Conservation (phyloP, 305 asterid genomes). For the Solanum hybrid region DNA sequence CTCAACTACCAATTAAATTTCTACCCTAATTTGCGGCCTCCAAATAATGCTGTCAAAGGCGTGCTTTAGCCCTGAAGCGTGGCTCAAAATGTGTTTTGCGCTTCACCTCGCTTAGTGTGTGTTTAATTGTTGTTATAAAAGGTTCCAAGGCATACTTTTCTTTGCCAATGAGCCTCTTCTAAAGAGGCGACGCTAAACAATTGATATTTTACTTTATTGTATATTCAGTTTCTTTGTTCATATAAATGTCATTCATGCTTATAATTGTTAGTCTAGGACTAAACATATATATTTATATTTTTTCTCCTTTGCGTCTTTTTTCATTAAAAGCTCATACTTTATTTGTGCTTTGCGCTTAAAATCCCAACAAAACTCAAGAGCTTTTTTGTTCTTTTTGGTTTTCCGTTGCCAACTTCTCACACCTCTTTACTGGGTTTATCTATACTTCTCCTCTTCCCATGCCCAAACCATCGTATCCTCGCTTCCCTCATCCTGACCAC, state of each 20-base stretch:
- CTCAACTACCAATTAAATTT: background rate
- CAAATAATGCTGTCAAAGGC: background rate
- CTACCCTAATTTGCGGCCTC: background rate
- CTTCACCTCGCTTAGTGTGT: background rate
- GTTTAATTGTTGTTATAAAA: background rate
- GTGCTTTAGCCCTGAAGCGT: background rate
- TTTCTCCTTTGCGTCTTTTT: background rate
- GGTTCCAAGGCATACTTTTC: background rate
- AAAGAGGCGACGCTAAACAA: background rate
- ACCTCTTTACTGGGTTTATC: background rate
- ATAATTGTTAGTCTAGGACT: background rate
- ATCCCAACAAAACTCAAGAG: background rate
- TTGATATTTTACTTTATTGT: background rate
- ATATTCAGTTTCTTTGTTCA: background rate
- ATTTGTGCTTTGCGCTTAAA: background rate
- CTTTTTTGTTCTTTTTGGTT: background rate
- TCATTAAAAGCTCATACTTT: background rate
- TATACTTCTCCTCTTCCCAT: background rate
- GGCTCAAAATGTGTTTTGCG: background rate
- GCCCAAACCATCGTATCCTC: background rate
- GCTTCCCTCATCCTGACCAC: background rate
- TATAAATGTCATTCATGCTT: background rate
- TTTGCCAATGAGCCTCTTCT: background rate
- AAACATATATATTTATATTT: background rate
- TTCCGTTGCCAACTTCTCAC: background rate